Evolutionary conservation across 768 basidiomycete species (phyloP), one percentile per base, ranked within the genome.

Genomic region (Boletellus emodensis): DNA sequence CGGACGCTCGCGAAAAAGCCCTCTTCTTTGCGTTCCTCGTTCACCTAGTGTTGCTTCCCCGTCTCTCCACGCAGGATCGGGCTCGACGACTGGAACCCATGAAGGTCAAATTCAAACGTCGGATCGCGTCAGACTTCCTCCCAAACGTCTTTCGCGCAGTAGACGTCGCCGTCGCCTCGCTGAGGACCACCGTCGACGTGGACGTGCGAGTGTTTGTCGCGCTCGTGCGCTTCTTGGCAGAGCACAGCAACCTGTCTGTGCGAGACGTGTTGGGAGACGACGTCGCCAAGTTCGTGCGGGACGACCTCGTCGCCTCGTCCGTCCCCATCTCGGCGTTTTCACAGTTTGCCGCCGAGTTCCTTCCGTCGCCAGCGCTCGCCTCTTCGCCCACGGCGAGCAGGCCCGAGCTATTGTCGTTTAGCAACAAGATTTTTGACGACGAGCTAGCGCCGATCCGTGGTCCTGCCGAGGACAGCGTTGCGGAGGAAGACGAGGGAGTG

Each of bases 141-240:
- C 76, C 78, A 0, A 41, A 40, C 0, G 49, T 74, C 4, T 72
- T 80, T 53, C 52, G 65, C 9, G 54, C 58, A 0, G 58, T 72
- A 1, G 68, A 71, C 18, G 28, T 40, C 10, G 46, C 61, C n/a
- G 54, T 69, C 6, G 50, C 61, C 14, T 45, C 53, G 4, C 49
- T 60, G 7, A 48, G 52, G 26, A 48, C 59, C 35, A 55, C 65
- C 35, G 52, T 76, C n/a, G 77, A 82, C 46, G 46, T 85, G 6
- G 84, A 86, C 55, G 78, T 78, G 13, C 68, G 74, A 33, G 62
- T 84, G 10, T 84, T 81, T 59, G 48, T 70, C 14, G 62, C 72
- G 14, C 65, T 84, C 20, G 46, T 84, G 35, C 65, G 65, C 11
- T 71, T 72, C 55, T 34, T 73, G 18, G 61, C 71, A 7, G 44